Conservation (phyloP, 805 yeast genomes). For the Saccharomycopsis sp. region DNA sequence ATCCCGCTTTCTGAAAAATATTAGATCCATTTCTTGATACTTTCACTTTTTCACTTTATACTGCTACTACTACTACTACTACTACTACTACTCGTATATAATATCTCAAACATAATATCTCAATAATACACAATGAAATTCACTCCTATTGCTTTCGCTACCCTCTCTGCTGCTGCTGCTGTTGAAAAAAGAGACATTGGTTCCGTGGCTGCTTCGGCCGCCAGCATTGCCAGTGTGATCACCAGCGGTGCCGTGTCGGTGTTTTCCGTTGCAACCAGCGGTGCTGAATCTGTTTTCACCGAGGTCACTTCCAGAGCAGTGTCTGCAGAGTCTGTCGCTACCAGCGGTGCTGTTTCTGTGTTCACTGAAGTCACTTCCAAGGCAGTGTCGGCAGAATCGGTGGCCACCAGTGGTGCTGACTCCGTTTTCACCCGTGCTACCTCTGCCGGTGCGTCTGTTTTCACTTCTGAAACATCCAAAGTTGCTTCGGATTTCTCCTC, state of each 20-base stretch:
- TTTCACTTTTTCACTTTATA: not conserved
- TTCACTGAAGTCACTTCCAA: not conserved
- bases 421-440: conserved; percentile 1
- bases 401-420: not conserved
- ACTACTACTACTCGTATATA: not conserved
- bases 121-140: conserved; percentile 10
- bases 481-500: conserved; percentile 2
- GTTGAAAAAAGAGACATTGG: conserved; percentile 12
- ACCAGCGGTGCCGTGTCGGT: conserved; percentile 11
- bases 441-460: not conserved
- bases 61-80: not conserved
- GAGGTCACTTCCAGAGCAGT: conserved; percentile 1
- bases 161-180: conserved; percentile 1
- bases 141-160: not conserved
- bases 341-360: conserved; percentile 5
- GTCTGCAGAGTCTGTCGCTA: conserved; percentile 1
- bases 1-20: not conserved
- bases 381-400: conserved; percentile 4
- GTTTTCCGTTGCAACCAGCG: conserved; percentile 9
- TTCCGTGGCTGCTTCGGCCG: not conserved
- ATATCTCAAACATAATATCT: not conserved
- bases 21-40: not conserved
- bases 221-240: conserved; percentile 7
- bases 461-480: conserved; percentile 1
- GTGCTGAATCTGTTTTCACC: conserved; percentile 5